Evolutionary conservation across 805 yeast genomes (phyloP).

Genomic region (Myxozyma nipponensis): DNA sequence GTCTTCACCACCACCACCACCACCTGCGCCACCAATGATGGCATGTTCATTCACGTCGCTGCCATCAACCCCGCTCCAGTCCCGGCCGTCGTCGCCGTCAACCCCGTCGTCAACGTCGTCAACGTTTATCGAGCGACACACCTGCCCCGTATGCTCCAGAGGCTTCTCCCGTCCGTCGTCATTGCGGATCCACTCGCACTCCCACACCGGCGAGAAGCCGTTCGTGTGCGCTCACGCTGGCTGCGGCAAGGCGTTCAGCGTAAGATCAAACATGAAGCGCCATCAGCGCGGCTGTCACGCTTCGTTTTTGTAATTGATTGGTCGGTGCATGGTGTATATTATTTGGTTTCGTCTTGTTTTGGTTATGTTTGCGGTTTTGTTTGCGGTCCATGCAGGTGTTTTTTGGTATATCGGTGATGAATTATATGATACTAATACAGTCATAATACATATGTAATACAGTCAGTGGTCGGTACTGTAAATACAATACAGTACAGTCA

Average conservation of each 20-base stretch:
- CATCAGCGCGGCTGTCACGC: constrained; percentile 48
- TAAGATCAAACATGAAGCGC: constrained; percentile 79
- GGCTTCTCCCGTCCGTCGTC: constrained; percentile 83
- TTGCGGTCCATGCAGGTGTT: neutral
- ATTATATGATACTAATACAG: too few species aligned
- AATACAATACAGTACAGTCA: neutral
- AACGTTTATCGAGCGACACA: constrained; percentile 28
- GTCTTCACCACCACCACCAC: neutral
- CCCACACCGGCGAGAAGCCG: constrained; percentile 80
- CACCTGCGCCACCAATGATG: neutral
- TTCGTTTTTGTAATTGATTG: neutral
- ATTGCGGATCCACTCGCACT: constrained; percentile 71
- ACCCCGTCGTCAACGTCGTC: constrained; percentile 2
- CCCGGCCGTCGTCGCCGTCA: constrained; percentile 28
- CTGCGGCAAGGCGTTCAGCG: constrained; percentile 71
- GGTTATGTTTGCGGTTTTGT: constrained; percentile 1
- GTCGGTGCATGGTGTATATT: neutral
- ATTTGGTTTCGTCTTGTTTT: neutral
- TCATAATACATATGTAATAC: too few species aligned
- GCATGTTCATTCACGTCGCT: constrained; percentile 1
- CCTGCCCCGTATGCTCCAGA: constrained; percentile 57
- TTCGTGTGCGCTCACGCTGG: constrained; percentile 60
- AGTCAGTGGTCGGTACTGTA: too few species aligned
- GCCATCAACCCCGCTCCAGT: constrained; percentile 27
- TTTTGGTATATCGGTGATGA: neutral